These are phyloP conservation scores for Neoboletus subvelutipes DNA, from an alignment of 768 basidiomycete genomes.

Conservation along the genomic window DNA sequence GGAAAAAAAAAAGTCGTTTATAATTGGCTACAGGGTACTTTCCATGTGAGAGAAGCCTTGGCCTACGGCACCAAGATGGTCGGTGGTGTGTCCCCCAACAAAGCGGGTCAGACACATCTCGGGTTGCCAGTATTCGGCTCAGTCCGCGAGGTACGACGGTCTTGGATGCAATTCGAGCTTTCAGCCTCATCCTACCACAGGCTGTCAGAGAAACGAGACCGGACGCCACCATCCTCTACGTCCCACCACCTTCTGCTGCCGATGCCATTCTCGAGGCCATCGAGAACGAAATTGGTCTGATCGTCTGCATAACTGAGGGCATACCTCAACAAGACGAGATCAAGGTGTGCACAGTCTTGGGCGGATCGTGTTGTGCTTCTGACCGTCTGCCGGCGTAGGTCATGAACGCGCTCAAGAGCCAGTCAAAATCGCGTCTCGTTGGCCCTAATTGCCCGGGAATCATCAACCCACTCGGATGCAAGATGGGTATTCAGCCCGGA, in stretches of 20 bases:
- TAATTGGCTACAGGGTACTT: constrained; percentile 69
- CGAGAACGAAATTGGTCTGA: constrained; percentile 95
- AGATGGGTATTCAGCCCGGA: constrained; percentile 98
- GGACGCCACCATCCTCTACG: constrained; percentile 95
- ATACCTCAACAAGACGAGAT: constrained; percentile 98
- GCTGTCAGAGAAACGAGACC: constrained; percentile 85
- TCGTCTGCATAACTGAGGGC: constrained; percentile 98
- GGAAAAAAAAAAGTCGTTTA: constrained; percentile 2
- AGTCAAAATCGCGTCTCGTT: constrained; percentile 92
- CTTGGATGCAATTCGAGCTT: not conserved
- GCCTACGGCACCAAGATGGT: constrained; percentile 97
- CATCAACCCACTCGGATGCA: constrained; percentile 96
- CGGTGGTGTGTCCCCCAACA: constrained; percentile 95
- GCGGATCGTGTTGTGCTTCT: not conserved
- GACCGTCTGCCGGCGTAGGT: constrained; percentile 48
- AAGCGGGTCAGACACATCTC: constrained; percentile 93
- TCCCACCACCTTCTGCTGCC: constrained; percentile 93
- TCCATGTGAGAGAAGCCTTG: constrained; percentile 91
- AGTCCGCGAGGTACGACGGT: constrained; percentile 72
- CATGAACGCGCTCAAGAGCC: constrained; percentile 89
- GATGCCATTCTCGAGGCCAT: constrained; percentile 99
- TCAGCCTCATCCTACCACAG: constrained; percentile 39
- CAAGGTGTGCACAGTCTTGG: constrained; percentile 48
- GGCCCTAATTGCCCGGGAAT: constrained; percentile 99
- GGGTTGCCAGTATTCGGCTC: constrained; percentile 92